Base-by-base conservation (phyloP, 306 rosid species). In the Abrus pulchellus region DNA sequence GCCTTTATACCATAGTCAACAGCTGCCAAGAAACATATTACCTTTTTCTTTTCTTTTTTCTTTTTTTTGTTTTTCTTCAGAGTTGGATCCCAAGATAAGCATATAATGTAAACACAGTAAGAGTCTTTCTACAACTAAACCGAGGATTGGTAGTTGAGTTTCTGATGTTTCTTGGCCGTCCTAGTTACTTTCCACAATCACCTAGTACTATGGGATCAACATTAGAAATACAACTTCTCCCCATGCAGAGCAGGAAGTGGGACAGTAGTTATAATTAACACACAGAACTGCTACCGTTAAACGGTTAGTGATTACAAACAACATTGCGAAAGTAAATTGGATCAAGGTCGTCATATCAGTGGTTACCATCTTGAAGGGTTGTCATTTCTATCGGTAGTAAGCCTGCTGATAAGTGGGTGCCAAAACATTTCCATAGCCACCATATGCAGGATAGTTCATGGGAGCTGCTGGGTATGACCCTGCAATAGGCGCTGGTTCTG, bases 321-420 rank as follows among this genome's bases (percentile, higher is more conserved):
- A 84, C 97, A 91, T 90, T 80, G 76, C 79, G 86, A 89, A 91
- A 89, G 93, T 77, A 86, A 82, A 92, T 77, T 87, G 88, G 92
- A 90, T 87, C 83, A 73, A 78, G 84, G 90, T 84, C 86, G 86
- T 95, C 94, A 83, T 89, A 96, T 96, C 99, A 96, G 99, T 92
- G 90, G 97, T 96, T 92, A 92, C 99, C 97, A 82, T 96, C 97
- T 87, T 90, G 87, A 73, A 84, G 84, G 82, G 91, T 72, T 78
- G 91, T 90, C 91, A 87, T 81, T 75, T 89, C 97, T 91, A 96
- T 90, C 97, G 96, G 98, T 96, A 93, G 97, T 96, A 96, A 89
- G 99, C 99, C 92, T 90, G 99, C 95, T 95, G 98, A 93, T 96
- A 96, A 89, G 96, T 87, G 79, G 96, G 93, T 74, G 97, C 92